Conservation (phyloP, 805 yeast species). For the Metschnikowia cubensis region DNA sequence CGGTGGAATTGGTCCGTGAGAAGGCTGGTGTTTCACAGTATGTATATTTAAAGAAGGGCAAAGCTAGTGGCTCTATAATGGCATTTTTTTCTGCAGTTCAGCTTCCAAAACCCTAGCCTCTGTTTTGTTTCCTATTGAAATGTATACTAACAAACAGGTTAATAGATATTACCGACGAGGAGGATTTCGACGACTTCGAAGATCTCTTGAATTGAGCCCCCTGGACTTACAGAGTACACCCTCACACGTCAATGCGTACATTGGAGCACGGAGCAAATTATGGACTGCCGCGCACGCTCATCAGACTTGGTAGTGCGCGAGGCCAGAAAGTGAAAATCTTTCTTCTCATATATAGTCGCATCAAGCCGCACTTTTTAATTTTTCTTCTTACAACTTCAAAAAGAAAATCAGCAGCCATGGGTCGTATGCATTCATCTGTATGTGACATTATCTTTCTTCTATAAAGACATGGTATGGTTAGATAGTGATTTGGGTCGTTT, state of each 20-base stretch:
- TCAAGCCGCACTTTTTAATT: not conserved
- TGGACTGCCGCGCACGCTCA: slow-evolving; percentile 2
- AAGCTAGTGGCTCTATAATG: too few species aligned
- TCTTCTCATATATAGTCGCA: slow-evolving; percentile 13
- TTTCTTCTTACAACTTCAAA: slow-evolving; percentile 14
- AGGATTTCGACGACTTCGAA: slow-evolving; percentile 61
- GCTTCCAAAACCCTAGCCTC: too few species aligned
- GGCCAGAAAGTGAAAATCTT: slow-evolving; percentile 19
- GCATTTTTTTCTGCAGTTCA: too few species aligned
- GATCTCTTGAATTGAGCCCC: slow-evolving; percentile 18
- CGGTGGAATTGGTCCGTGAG: slow-evolving; percentile 72
- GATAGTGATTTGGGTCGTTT: slow-evolving; percentile 23
- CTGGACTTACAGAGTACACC: not conserved
- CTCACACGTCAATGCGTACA: not conserved
- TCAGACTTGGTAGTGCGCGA: slow-evolving; percentile 5
- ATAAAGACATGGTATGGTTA: slow-evolving; percentile 20
- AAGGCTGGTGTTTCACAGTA: slow-evolving; percentile 72
- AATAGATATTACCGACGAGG: slow-evolving; percentile 61
- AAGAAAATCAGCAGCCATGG: slow-evolving; percentile 73
- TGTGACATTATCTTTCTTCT: slow-evolving; percentile 39
- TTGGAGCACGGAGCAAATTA: slow-evolving; percentile 1
- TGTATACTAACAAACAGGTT: slow-evolving; percentile 37
- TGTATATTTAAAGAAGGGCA: slow-evolving; percentile 15
- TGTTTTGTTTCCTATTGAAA: not conserved
- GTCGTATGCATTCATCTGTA: slow-evolving; percentile 99